phyloP scores from a whole-genome alignment of 2,329 filamentous ascomycete species.

The Coniochaeta prunicola region DNA sequence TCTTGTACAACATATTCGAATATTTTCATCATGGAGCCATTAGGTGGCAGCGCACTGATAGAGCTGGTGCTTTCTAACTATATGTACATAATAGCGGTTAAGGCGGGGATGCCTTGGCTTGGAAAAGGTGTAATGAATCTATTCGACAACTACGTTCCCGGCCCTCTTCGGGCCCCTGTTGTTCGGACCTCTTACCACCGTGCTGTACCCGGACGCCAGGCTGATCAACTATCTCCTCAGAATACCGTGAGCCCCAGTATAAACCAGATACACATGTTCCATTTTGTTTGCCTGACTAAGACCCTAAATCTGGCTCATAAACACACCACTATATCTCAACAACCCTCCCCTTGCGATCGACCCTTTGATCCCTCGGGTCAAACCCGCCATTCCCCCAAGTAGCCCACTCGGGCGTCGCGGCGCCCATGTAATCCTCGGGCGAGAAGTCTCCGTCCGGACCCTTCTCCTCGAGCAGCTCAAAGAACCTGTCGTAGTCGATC shows the following conservation, averaged over 20 bases:
- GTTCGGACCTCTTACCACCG: background rate
- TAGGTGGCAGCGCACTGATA: background rate
- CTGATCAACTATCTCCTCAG: too few relatives aligned
- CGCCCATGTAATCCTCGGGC: constrained; percentile 86
- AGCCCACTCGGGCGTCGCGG: constrained; percentile 85
- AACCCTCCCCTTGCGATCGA: constrained; percentile 76
- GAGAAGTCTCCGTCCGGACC: constrained; percentile 61
- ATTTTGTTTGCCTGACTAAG: background rate
- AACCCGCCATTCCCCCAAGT: constrained; percentile 93
- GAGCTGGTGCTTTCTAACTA: constrained; percentile 3
- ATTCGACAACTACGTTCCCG: background rate
- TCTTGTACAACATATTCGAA: background rate
- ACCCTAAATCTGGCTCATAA: too few relatives aligned
- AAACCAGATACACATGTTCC: background rate
- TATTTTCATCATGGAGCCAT: background rate
- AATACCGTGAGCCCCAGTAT: too few relatives aligned
- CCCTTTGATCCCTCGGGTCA: constrained; percentile 80
- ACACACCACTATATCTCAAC: constrained; percentile 40
- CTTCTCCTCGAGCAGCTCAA: constrained; percentile 68
- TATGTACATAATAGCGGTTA: background rate
- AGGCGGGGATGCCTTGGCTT: background rate
- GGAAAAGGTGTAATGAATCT: background rate
- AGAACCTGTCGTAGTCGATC: constrained; percentile 88
- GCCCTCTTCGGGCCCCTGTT: background rate
- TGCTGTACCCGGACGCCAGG: too few relatives aligned